Evolutionary conservation across 2,329 filamentous ascomycete species (phyloP).

Genomic region (Bipolaris sorokiniana): DNA sequence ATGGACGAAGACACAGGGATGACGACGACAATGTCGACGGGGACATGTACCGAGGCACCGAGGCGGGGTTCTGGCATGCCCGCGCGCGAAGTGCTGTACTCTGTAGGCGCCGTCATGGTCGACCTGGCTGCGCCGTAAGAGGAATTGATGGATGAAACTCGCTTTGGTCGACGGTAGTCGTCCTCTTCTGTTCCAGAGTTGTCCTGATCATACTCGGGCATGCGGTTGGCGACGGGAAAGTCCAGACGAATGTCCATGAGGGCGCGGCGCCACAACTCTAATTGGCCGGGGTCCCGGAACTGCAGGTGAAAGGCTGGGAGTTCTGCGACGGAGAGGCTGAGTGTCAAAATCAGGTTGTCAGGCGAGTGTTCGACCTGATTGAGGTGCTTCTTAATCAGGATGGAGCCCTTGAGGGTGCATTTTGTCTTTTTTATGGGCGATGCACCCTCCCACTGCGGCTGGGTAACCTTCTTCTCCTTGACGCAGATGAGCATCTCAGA

Average conservation of each 20-base stretch:
- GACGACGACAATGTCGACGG: constrained; percentile 93
- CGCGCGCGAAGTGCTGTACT: constrained; percentile 76
- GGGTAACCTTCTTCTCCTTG: constrained; percentile 85
- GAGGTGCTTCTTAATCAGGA: constrained; percentile 96
- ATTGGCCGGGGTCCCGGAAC: constrained; percentile 81
- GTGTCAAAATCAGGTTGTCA: constrained; percentile 84
- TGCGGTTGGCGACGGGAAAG: constrained; percentile 63
- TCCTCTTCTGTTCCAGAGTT: constrained; percentile 87
- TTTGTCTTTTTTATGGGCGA: constrained; percentile 67
- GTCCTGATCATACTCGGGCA: constrained; percentile 77
- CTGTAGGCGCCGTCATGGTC: constrained; percentile 84
- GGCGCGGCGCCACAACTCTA: constrained; percentile 90
- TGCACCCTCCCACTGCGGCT: constrained; percentile 69
- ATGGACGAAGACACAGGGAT: constrained; percentile 97
- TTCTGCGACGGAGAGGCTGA: constrained; percentile 89
- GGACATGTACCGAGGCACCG: constrained; percentile 74
- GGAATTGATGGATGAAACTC: constrained; percentile 84
- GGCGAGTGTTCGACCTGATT: constrained; percentile 78
- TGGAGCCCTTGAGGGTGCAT: constrained; percentile 94
- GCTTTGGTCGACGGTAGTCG: constrained; percentile 72
- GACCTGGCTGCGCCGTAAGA: constrained; percentile 83
- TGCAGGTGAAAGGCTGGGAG: constrained; percentile 92
- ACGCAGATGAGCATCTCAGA: constrained; percentile 99
- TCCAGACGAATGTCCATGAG: constrained; percentile 81
- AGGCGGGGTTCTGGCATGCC: constrained; percentile 54